These are phyloP conservation scores for Afroboletus lepidellus DNA, from an alignment of 1,284 basidiomycete genomes.

Conservation along the genomic window DNA sequence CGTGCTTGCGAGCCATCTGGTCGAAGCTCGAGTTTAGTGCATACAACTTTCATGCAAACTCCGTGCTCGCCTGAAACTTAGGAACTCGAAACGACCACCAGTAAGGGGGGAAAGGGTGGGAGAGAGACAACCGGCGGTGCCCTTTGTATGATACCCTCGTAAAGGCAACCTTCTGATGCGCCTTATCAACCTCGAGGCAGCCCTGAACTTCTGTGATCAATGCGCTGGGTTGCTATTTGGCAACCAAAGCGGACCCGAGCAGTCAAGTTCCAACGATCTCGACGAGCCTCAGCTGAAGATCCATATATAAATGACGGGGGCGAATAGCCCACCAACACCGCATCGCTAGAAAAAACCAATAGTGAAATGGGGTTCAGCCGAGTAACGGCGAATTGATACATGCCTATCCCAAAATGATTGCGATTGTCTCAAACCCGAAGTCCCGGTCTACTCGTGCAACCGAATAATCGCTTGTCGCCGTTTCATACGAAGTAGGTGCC, in stretches of 20 bases:
- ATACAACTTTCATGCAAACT: neutral
- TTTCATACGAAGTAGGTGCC: too few species aligned
- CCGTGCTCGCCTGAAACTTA: neutral
- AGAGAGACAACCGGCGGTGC: neutral
- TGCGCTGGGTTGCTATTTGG: neutral
- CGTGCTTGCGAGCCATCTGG: slow-evolving; percentile 1
- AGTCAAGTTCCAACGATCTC: too few species aligned
- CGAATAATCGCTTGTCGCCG: too few species aligned
- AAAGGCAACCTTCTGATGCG: neutral
- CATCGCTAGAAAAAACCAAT: too few species aligned
- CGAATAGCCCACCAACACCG: too few species aligned
- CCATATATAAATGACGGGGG: too few species aligned
- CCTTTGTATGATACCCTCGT: neutral
- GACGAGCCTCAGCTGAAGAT: too few species aligned
- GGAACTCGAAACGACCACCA: neutral
- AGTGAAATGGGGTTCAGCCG: too few species aligned
- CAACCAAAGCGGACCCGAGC: neutral
- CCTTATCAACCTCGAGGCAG: neutral
- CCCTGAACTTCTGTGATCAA: neutral
- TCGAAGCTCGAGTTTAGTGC: neutral
- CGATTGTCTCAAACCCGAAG: too few species aligned
- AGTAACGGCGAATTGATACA: too few species aligned
- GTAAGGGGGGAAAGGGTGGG: neutral
- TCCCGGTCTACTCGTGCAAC: too few species aligned
- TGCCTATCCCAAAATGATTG: too few species aligned